phyloP scores from a whole-genome alignment of 805 yeast genomes.

The Metschnikowia drakensbergensis region DNA sequence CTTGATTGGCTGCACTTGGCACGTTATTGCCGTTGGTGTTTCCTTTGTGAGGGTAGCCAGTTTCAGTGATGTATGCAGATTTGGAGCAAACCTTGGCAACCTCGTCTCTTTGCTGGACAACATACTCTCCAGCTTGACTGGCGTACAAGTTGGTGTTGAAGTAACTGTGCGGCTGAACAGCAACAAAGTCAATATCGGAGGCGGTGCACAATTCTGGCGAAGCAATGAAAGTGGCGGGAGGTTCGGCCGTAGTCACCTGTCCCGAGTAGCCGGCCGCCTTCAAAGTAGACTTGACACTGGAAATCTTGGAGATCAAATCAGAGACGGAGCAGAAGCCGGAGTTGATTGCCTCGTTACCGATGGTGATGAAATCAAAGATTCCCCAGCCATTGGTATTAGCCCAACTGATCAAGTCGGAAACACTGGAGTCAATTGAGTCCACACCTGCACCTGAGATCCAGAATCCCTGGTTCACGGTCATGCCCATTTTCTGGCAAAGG shows the following conservation, averaged over 20 bases:
- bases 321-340: conserved; percentile 56
- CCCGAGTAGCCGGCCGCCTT: conserved; percentile 74
- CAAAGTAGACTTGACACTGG: conserved; percentile 57
- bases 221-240: conserved; percentile 67
- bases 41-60: conserved; percentile 86
- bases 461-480: conserved; percentile 80
- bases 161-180: conserved; percentile 84
- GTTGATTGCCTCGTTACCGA: conserved; percentile 86
- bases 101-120: conserved; percentile 55
- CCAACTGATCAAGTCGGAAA: conserved; percentile 48
- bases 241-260: conserved; percentile 78
- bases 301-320: conserved; percentile 63
- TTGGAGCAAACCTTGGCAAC: conserved; percentile 55
- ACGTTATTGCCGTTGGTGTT: conserved; percentile 64
- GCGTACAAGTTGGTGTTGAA: conserved; percentile 66
- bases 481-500: conserved; percentile 52
- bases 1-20: conserved; percentile 70
- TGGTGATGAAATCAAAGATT: conserved; percentile 68
- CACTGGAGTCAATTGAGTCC: conserved; percentile 61
- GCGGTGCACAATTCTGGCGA: conserved; percentile 66
- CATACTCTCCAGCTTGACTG: conserved; percentile 64
- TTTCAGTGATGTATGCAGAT: conserved; percentile 67
- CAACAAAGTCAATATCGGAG: conserved; percentile 75
- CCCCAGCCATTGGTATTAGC: conserved; percentile 59
- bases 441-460: conserved; percentile 69